phyloP scores from a whole-genome alignment of 2,329 filamentous ascomycete genomes.

The Phaeoacremonium minimum region DNA sequence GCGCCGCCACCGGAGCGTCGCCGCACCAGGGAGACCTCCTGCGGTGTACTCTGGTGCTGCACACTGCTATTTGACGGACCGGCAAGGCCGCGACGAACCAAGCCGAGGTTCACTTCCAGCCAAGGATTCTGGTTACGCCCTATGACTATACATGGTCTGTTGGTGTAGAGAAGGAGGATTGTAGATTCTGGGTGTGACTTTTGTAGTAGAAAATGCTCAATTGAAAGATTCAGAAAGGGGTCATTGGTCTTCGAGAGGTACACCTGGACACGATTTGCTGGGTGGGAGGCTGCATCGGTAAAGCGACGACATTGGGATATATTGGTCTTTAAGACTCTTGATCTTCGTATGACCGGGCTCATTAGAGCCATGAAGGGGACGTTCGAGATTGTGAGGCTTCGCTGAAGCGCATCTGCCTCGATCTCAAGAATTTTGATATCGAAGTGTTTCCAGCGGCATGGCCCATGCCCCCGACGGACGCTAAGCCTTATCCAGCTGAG shows the following conservation, averaged over 20 bases:
- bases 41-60: slow-evolving; percentile 19
- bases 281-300: slow-evolving; percentile 22
- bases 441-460: too few relatives aligned
- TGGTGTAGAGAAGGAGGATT: slow-evolving; percentile 83
- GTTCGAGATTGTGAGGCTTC: too few relatives aligned
- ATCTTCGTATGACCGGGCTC: too few relatives aligned
- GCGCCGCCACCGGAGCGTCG: slow-evolving; percentile 85
- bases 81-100: slow-evolving; percentile 36
- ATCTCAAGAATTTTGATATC: too few relatives aligned
- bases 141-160: slow-evolving; percentile 82
- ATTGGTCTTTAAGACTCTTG: too few relatives aligned
- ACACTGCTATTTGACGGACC: slow-evolving; percentile 14
- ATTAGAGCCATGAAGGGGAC: too few relatives aligned
- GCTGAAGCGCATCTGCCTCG: too few relatives aligned
- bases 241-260: slow-evolving; percentile 67
- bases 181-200: slow-evolving; percentile 67
- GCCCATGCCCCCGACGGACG: too few relatives aligned
- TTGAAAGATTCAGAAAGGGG: slow-evolving; percentile 86
- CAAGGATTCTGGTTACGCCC: slow-evolving; percentile 98
- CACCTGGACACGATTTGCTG: slow-evolving; percentile 55
- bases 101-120: slow-evolving; percentile 76
- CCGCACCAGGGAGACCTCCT: slow-evolving; percentile 61
- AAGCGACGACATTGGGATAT: too few relatives aligned
- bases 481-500: too few relatives aligned
- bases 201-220: slow-evolving; percentile 86